Conservation (phyloP, 306 rosid species). For the Casuarina glauca region DNA sequence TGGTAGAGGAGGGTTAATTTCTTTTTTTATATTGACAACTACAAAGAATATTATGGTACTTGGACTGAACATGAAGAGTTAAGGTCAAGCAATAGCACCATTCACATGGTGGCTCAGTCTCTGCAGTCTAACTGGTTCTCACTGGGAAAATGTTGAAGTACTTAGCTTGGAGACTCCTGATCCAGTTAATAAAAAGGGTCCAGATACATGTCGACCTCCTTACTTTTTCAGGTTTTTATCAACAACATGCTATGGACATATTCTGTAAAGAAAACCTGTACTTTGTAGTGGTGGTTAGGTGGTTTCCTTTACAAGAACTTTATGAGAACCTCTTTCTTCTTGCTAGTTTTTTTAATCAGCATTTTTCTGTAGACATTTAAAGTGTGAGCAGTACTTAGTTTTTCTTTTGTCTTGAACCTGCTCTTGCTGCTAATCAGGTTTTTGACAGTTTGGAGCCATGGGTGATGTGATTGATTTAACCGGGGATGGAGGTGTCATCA, state of each 20-base stretch:
- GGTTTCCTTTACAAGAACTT: neutral
- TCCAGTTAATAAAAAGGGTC: no score
- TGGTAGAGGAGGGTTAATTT: neutral
- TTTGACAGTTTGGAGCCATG: conserved; percentile 55
- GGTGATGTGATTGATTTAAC: conserved; percentile 75
- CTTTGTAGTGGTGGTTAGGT: neutral
- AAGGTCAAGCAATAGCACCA: neutral
- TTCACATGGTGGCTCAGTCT: neutral
- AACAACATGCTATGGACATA: no score
- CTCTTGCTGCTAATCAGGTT: conserved; percentile 18
- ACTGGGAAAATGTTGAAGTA: no score
- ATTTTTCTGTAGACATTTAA: neutral
- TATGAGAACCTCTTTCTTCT: neutral
- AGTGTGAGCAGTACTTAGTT: neutral
- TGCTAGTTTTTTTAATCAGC: neutral
- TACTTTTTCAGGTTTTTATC: no score
- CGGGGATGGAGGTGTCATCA: conserved; percentile 90
- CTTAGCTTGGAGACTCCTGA: no score
- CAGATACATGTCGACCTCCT: no score
- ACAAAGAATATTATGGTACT: neutral
- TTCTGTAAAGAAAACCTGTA: no score
- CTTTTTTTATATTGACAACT: neutral
- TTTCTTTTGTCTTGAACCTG: conserved; percentile 3
- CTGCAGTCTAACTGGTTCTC: no score
- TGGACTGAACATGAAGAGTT: neutral